Conservation (phyloP, 1,284 basidiomycete genomes). For the Trichosporon sp. region DNA sequence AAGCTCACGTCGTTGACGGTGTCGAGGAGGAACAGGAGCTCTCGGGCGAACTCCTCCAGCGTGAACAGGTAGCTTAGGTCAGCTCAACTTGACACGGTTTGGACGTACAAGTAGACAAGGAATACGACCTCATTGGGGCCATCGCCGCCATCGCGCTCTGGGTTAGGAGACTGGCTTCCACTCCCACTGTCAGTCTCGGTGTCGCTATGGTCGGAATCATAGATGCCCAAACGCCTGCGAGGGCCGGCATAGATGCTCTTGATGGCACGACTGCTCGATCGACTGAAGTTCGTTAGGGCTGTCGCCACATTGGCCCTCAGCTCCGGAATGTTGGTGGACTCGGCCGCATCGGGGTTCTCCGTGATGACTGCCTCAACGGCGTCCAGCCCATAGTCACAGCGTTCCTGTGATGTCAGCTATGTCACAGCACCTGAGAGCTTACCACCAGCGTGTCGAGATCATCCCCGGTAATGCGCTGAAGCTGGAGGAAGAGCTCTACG, state of each 20-base stretch:
- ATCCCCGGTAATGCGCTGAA: conserved; percentile 76
- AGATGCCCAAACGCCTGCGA: conserved; percentile 28
- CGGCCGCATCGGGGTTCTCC: conserved; percentile 8
- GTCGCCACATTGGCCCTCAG: conserved; percentile 64
- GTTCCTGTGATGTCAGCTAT: conserved; percentile 20
- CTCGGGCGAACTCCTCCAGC: conserved; percentile 80
- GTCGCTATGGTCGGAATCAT: conserved; percentile 27
- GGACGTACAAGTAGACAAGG: conserved; percentile 81
- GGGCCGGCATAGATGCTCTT: conserved; percentile 65
- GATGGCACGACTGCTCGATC: conserved; percentile 69
- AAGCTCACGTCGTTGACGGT: conserved; percentile 61
- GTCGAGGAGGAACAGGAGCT: conserved; percentile 73
- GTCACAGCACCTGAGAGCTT: conserved; percentile 31
- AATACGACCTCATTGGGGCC: conserved; percentile 60
- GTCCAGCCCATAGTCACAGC: conserved; percentile 41
- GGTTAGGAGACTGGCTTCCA: conserved; percentile 14
- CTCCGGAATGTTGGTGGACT: conserved; percentile 55
- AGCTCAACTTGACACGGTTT: conserved; percentile 25
- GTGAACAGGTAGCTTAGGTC: conserved; percentile 86
- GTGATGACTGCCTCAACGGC: conserved; percentile 37
- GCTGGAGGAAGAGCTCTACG: conserved; percentile 70
- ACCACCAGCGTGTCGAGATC: conserved; percentile 73
- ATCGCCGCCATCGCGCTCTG: conserved; percentile 15
- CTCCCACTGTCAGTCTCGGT: conserved; percentile 19
- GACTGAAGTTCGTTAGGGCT: conserved; percentile 62